Base-by-base conservation (phyloP, 768 basidiomycete genomes). In the Sistotremastrum suecicum region DNA sequence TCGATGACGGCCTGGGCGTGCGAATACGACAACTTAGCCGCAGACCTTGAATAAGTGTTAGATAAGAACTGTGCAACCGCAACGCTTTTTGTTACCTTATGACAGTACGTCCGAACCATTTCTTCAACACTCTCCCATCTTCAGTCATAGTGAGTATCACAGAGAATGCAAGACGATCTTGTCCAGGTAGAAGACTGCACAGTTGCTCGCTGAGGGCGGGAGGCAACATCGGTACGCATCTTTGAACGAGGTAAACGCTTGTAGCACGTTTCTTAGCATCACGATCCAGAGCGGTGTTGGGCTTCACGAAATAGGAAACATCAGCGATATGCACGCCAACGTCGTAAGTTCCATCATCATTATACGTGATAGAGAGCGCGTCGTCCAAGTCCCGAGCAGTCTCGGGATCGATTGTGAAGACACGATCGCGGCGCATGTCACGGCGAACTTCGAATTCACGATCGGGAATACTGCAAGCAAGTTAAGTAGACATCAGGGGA, bases 261-360 rank as follows among this genome's bases (percentile, higher is more conserved):
- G 91, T 97, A 30, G 92, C 95, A 48, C 92, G 75, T 64, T 98
- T 98, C 53, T 92, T 80, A 37, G 95, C 95, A 64, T 99, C 95
- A 28, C 95, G 87, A 57, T 99, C 95, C 54, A 99, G 69, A n/a
- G 95, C 86, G 7, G 92, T 95, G 60, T 90, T 91, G 28, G 88
- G 83, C 63, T 87, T 88, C 55, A 88, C 81, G 63, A 98, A 97
- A 68, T 83, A 83, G 2, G 92, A 89, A 5, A 97, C 94, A 62
- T 99, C 95, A 7, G 92, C 84, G 51, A 99, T 77, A 57, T 98
- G 94, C n/a, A 98, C 76, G 45, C 89, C 89, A 41, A 99, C 76
- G 37, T 91, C 86, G 58, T 77, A 92, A 2, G 83, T 91, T 5
- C 92, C 91, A 59, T 97, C 89, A 20, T 91, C 90, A 55, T 90